Evolutionary conservation across 495 filamentous ascomycete species (phyloP), one percentile per base, ranked within the genome.

Genomic region (Trichoderma parareesei): DNA sequence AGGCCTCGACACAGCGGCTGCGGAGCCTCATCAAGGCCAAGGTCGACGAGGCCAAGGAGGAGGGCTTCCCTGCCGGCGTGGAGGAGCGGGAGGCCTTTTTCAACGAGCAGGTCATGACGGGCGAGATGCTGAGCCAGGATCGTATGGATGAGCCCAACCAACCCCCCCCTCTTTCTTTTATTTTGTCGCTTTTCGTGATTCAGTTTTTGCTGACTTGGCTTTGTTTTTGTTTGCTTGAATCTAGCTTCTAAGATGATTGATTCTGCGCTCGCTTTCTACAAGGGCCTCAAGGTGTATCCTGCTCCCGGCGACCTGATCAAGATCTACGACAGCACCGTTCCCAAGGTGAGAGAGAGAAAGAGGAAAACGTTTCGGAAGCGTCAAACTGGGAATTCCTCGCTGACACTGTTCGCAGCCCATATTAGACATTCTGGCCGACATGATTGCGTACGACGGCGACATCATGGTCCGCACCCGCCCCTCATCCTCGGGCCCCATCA

Each of bases 241-340:
- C 33, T 72, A 94, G 90, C 88, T 67, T 76, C 84, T 65, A 84
- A 89, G 69, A 84, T 85, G 43, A 69, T 96, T 41, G 92, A 97
- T 60, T 91, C 95, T 60, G 93, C 95, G 37, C 81, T 98, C 62
- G 89, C 88, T 76, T 98, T 98, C 79, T 98, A 96, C 85, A 93
- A 90, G 82, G 94, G 94, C 46, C 83, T 98, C 70, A 98, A 98
- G 82, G 94, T 98, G 43, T 98, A 98, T 77, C 94, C 94, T 9
- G 87, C 91, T 67, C 94, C 94, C 8, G 84, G 86, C 71, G 94
- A 97, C 71, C 82, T 98, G 65, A 97, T 98, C 74, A 82, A 80
- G 65, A 97, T 98, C 74, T 98, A 97, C 78, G 95, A 98, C 77
- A 97, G 96, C 84, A 97, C 93, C 55, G 93, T 97, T 33, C 85